These are phyloP conservation scores for Cyclotella sp. DNA, from an alignment of 108 stramenopile genomes.

Conservation along the genomic window DNA sequence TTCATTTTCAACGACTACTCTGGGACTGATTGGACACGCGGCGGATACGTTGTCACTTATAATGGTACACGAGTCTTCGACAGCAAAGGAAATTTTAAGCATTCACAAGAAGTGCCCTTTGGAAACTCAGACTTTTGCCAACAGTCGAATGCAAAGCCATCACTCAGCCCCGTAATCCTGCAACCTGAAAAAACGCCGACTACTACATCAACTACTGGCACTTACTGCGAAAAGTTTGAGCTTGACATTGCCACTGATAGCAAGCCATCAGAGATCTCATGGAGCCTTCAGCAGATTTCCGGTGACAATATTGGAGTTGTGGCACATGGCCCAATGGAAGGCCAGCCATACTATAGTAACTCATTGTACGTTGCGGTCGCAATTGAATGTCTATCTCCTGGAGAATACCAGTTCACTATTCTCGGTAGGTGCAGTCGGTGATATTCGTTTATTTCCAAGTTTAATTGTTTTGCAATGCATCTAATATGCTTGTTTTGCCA, in stretches of 20 bases:
- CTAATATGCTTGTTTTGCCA: background rate
- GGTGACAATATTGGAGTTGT: conserved; percentile 2
- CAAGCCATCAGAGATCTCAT: conserved; percentile 4
- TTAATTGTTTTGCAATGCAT: background rate
- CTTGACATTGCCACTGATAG: conserved; percentile 12
- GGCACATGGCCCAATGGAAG: background rate
- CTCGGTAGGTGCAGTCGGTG: background rate
- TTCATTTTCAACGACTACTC: conserved; percentile 17
- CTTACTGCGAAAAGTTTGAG: conserved; percentile 1
- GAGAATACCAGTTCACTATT: conserved; percentile 15
- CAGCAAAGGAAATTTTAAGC: background rate
- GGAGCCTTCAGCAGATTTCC: background rate
- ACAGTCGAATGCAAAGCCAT: background rate
- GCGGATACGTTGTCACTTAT: conserved; percentile 12
- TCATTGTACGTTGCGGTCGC: conserved; percentile 3
- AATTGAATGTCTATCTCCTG: conserved; percentile 7
- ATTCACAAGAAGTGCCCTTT: conserved; percentile 1
- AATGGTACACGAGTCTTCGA: background rate
- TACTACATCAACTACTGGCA: background rate
- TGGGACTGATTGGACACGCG: background rate
- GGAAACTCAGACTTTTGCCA: background rate
- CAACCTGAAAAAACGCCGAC: too few species aligned
- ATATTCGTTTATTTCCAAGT: background rate
- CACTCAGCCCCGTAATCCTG: background rate
- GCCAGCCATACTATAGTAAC: background rate